Evolutionary conservation across 371 early-diverging fungal species (phyloP).

Genomic region (Mortierella sp.): DNA sequence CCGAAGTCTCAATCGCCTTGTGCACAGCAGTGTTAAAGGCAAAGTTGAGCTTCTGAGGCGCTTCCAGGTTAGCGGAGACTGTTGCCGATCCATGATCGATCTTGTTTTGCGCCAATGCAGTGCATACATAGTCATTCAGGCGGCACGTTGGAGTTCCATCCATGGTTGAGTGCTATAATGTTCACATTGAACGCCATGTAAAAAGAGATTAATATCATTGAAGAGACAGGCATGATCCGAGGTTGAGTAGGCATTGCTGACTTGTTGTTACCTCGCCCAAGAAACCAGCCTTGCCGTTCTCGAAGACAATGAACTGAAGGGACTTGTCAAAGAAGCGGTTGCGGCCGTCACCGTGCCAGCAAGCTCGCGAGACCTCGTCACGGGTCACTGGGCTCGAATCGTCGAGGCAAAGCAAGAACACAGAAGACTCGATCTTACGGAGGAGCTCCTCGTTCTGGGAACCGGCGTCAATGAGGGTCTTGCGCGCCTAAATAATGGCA

Average conservation of each 20-base stretch:
- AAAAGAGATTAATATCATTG: not conserved
- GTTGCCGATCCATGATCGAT: constrained; percentile 69
- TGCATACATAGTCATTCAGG: constrained; percentile 66
- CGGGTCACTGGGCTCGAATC: constrained; percentile 78
- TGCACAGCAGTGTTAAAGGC: constrained; percentile 64
- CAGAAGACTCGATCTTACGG: constrained; percentile 83
- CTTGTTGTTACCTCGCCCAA: constrained; percentile 74
- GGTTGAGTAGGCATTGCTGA: too few species aligned
- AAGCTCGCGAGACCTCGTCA: constrained; percentile 81
- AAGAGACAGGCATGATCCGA: not conserved
- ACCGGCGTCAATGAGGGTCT: constrained; percentile 70
- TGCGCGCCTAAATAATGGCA: constrained; percentile 18
- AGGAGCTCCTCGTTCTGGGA: constrained; percentile 76
- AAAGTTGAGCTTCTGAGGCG: constrained; percentile 78
- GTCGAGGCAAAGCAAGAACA: constrained; percentile 90
- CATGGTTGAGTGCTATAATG: constrained; percentile 88
- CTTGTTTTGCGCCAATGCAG: constrained; percentile 63
- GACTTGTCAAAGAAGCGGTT: constrained; percentile 96
- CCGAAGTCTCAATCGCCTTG: constrained; percentile 70
- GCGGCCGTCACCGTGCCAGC: constrained; percentile 94
- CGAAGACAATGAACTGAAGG: constrained; percentile 92
- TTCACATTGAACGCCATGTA: not conserved
- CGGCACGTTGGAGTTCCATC: constrained; percentile 93
- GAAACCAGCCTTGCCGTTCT: constrained; percentile 96
- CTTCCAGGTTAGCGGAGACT: constrained; percentile 64